Base-by-base conservation (phyloP, 345 rosid genomes). In the rapeseed (Brassica napus) region DNA sequence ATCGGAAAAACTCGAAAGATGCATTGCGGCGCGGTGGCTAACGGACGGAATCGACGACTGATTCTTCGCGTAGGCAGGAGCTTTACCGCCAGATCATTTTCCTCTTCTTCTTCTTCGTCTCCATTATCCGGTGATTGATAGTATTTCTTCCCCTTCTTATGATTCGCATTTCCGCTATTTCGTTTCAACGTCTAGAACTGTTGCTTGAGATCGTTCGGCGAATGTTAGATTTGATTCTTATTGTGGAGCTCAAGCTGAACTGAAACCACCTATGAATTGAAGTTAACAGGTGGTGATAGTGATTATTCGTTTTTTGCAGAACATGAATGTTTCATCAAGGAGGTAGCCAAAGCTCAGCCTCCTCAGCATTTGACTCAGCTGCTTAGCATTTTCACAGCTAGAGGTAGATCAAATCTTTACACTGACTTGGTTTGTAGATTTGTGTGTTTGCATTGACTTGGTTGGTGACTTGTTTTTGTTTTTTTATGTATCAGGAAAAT, bases 381-480 rank as follows among this genome's bases (percentile, higher is more conserved):
- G 35, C 72, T 88, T 68, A 86, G 72, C 16, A 82, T 90, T 62
- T 92, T 88, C 69, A 85, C 37, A 74, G 84, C 87, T 57, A 90
- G 85, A 89, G 97, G 97, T 91, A 72, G 28, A 66, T 69, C 69
- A 47, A 8, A 44, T 44, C 68, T 65, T 62, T 60, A 26, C 11
- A 1, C 35, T 71, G 16, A 24, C 65, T 78, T 73, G 12, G 15
- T 14, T 62, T n/a, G 28, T 24, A 6, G 52, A 49, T 28, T 6
- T 24, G 70, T 61, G 21, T 44, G 18, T 47, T 78, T 60, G 31
- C 16, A 47, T 47, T 47, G 55, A 49, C 2, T 44, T 2, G 42
- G 30, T 15, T 65, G 2, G 6, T 59, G 73, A 35, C 73, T 58
- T 73, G 72, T 59, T 31, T 10, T n/a, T 73, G 24, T 23, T 44